These are phyloP conservation scores for Phytophthora chlamydospora DNA, from an alignment of 352 stramenopile genomes.

Conservation along the genomic window DNA sequence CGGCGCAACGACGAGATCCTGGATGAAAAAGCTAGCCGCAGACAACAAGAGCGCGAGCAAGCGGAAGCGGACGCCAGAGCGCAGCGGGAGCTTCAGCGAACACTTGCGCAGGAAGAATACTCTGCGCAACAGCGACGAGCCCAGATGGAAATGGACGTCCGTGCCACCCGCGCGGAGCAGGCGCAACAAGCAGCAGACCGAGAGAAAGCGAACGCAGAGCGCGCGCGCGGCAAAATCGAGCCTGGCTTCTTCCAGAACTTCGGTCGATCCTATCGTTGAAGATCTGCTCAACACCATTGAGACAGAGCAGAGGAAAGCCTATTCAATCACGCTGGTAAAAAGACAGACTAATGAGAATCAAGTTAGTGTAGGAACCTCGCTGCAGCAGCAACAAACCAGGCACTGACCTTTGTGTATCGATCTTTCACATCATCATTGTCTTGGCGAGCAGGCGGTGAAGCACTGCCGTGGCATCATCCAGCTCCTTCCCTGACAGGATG, in stretches of 20 bases:
- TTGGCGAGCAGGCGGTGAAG: constrained; percentile 55
- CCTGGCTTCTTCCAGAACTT: constrained; percentile 79
- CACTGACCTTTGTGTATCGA: constrained; percentile 3
- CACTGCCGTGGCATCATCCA: constrained; percentile 52
- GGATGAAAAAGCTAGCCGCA: constrained; percentile 51
- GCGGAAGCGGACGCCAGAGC: constrained; percentile 42
- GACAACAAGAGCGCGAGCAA: constrained; percentile 41
- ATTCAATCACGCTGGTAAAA: constrained; percentile 5
- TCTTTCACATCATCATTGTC: constrained; percentile 23
- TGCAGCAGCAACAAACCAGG: constrained; percentile 4
- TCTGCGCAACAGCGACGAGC: constrained; percentile 52
- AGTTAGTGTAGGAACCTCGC: constrained; percentile 15
- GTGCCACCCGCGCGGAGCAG: constrained; percentile 54
- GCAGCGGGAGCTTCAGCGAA: constrained; percentile 50
- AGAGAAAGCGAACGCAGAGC: constrained; percentile 57
- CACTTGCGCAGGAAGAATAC: constrained; percentile 58
- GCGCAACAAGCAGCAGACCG: constrained; percentile 55
- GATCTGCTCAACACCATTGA: neutral
- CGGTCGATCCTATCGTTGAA: constrained; percentile 76
- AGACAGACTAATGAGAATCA: constrained; percentile 7
- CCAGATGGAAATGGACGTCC: constrained; percentile 61
- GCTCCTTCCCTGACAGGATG: constrained; percentile 48
- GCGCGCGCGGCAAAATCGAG: constrained; percentile 68
- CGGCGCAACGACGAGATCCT: constrained; percentile 66
- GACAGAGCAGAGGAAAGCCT: constrained; percentile 8